Evolutionary conservation across 116 monocot genomes (phyloP).

Genomic region (Trichopus zeylanicus): DNA sequence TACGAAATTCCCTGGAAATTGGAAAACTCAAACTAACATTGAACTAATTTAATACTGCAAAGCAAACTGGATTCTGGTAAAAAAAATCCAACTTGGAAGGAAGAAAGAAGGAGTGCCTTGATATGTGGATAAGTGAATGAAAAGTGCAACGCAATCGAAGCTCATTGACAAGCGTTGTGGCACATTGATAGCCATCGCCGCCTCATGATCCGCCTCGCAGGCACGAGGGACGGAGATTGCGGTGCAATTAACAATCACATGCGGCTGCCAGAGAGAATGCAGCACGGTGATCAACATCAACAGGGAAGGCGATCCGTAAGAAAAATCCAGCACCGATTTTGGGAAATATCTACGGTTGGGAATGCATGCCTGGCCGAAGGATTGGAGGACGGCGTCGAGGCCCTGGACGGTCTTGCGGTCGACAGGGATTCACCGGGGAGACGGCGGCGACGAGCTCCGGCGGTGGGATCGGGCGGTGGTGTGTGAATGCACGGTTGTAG

Average conservation of each 20-base stretch:
- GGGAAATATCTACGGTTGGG: neutral
- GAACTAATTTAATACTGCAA: neutral
- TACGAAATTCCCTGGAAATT: neutral
- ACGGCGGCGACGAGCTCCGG: constrained; percentile 41
- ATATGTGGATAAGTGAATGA: constrained; percentile 93
- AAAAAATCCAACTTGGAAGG: neutral
- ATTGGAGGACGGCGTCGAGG: constrained; percentile 43
- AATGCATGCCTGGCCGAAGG: constrained; percentile 59
- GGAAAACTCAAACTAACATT: neutral
- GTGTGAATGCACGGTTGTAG: constrained; percentile 71
- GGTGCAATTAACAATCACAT: constrained; percentile 81
- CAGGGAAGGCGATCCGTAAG: neutral
- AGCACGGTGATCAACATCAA: too few relatives aligned
- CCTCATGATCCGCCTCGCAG: constrained; percentile 65
- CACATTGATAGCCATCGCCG: constrained; percentile 69
- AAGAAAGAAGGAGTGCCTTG: constrained; percentile 42
- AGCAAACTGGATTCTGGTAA: neutral
- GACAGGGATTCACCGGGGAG: constrained; percentile 42
- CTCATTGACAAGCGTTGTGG: constrained; percentile 60
- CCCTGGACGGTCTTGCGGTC: constrained; percentile 64
- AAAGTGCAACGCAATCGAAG: constrained; percentile 33
- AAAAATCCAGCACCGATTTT: neutral
- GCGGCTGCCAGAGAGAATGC: constrained; percentile 36
- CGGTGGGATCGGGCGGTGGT: constrained; percentile 65
- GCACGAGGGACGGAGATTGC: constrained; percentile 80